Base-by-base conservation (phyloP, 106 monocot species). In the Narthecium ossifragum region DNA sequence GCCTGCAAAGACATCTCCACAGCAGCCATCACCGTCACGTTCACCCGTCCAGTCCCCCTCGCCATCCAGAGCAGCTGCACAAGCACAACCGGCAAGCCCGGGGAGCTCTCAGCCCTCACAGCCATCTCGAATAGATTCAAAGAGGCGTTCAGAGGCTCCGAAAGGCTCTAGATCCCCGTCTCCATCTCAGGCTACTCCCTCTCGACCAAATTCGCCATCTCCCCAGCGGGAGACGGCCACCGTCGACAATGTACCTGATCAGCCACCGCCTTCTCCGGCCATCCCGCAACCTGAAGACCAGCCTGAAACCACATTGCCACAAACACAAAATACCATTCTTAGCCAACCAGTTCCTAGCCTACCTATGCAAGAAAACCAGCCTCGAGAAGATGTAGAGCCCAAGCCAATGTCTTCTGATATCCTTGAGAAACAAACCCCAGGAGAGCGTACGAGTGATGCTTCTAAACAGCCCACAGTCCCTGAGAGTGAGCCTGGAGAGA, bases 121-220 rank as follows among this genome's bases (percentile, higher is more conserved):
- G 38, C 13, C 14, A 29, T 57, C 57, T 31, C 57, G 57, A 57
- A 57, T 18, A 14, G 33, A 34, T 21, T 57, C 34, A 1, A 57
- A 57, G 34, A 57, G n/a, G 43, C 11, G 10, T 2, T 18, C 4
- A 18, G 43, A 43, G 43, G 18, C 17, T 43, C 43, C 43, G 36
- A 33, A 21, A 34, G 18, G 3, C 13, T 31, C 53, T 29, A 54
- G 18, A 53, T 3, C 15, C 29, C 14, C 54, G 6, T 55, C 54
- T 23, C 54, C 18, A 55, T 25, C 28, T 29, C 26, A 27, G 4
- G 8, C 53, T 23, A 32, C 5, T 11, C 28, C 4, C 3, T 18
- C 54, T 55, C 2, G 12, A 25, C 31, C 1, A 43, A n/a, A n/a
- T n/a, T n/a, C n/a, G n/a, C n/a, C n/a, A n/a, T n/a, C n/a, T n/a